Percentiles rank a stretch among this genome's conserved stretches.
Evolutionary conservation across 176 grass and related monocot genomes (phyloP).

Genomic region (Luzula sylvatica): DNA sequence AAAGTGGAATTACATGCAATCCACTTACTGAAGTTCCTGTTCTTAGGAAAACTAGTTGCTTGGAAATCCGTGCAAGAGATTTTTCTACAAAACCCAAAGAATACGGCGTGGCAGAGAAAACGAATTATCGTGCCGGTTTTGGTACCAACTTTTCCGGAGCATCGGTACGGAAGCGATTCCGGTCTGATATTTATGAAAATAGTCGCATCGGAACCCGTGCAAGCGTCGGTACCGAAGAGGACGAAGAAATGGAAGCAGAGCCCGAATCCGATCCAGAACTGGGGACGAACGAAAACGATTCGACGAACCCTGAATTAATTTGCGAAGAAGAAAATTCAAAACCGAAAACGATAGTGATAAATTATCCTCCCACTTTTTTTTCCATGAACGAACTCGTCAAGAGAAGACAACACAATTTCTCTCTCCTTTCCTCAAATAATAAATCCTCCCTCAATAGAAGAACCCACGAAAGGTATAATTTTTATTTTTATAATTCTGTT

Average conservation of each 20-base stretch:
- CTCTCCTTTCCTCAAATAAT: slow-evolving; percentile 31
- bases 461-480: slow-evolving; percentile 35
- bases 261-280: slow-evolving; percentile 28
- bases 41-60: slow-evolving; percentile 43
- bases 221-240: not conserved
- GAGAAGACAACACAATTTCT: slow-evolving; percentile 47
- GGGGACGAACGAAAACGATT: slow-evolving; percentile 20
- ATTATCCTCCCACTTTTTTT: slow-evolving; percentile 53
- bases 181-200: no score
- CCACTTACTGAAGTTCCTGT: slow-evolving; percentile 74
- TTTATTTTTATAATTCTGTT: slow-evolving; percentile 8
- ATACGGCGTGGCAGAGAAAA: not conserved
- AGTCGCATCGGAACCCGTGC: no score
- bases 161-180: not conserved
- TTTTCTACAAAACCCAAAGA: slow-evolving; percentile 16
- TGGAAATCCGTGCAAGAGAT: slow-evolving; percentile 15
- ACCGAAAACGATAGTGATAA: slow-evolving; percentile 33
- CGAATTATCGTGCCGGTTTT: not conserved
- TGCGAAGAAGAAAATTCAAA: slow-evolving; percentile 23
- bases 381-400: slow-evolving; percentile 54
- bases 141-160: no score
- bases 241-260: slow-evolving; percentile 24
- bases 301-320: slow-evolving; percentile 22
- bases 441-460: slow-evolving; percentile 22
- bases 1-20: slow-evolving; percentile 33